Base-by-base conservation (phyloP, 2,329 filamentous ascomycete species). In the Trichoderma polysporum region DNA sequence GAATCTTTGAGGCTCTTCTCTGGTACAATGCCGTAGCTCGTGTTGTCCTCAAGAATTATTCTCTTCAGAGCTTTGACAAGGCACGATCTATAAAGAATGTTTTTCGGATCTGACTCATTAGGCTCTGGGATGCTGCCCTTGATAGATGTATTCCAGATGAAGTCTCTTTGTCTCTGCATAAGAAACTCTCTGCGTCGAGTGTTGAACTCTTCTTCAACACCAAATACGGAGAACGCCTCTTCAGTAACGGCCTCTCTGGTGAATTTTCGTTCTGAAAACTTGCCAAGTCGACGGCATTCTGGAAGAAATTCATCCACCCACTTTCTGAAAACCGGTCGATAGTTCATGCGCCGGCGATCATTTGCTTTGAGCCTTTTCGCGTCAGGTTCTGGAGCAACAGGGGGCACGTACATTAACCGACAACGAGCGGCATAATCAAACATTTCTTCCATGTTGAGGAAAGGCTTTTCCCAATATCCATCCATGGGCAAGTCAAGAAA, bases 241-340 rank as follows among this genome's bases (percentile, higher is more conserved):
- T 82, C 71, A 0, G 83, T 82, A 1, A 90, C 79, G 4, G 79
- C 61, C 7, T 83, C 77, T 25, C 88, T 79, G 2, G 74, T 76
- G 1, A 73, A 70, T 0, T 58, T 71, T 35, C 69, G 71, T 25
- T 69, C 58, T 1, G 72, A 57, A 65, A 80, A 82, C 1, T 76
- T 76, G 0, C 78, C 79, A 27, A 80, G 67, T 0, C 76, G 76
- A 1, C 81, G 78, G 67, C 85, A 85, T 2, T 72, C 73, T 0
- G 88, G 87, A n/a, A 90, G 76, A 69, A 86, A 93, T 5, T 88
- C 85, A 1, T 89, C 81, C 4, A 89, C 75, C 84, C 90, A 94
- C 6, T 75, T 74, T 2, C 79, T 79, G 73, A 88, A 93, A 31
- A 88, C 81, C 0, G 83, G 82, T 0, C 91, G 83, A 47, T 81